Conservation (phyloP, 306 rosid species). For the Rosa rugosa region DNA sequence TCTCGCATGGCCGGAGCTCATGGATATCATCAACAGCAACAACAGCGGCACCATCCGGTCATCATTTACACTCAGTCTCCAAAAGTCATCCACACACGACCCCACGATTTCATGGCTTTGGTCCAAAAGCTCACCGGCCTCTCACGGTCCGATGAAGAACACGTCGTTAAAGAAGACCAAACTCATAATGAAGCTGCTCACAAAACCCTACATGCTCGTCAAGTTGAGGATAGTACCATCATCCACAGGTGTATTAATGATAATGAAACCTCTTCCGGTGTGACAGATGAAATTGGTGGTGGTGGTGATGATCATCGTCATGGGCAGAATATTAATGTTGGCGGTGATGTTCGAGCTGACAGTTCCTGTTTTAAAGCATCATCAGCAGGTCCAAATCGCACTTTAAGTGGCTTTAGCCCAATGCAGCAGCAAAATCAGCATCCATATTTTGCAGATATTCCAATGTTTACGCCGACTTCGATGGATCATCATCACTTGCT, state of each 20-base stretch:
- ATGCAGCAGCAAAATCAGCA: conserved; percentile 7
- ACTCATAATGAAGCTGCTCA: neutral
- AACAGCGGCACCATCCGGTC: conserved; percentile 50
- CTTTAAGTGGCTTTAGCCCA: conserved; percentile 1
- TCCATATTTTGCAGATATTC: conserved; percentile 43
- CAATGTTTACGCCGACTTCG: conserved; percentile 61
- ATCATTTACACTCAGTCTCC: conserved; percentile 84
- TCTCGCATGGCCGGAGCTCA: neutral
- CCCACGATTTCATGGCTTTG: conserved; percentile 77
- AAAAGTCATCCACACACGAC: conserved; percentile 64
- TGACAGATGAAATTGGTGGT: conserved; percentile 31
- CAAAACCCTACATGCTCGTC: neutral
- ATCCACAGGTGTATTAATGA: neutral
- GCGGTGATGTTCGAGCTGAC: neutral
- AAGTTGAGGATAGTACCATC: neutral
- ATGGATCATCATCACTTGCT: conserved; percentile 33
- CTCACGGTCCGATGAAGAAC: conserved; percentile 17
- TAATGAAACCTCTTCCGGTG: conserved; percentile 27
- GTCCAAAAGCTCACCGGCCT: conserved; percentile 87
- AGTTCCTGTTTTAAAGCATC: neutral
- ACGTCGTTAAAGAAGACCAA: neutral
- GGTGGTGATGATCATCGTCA: neutral
- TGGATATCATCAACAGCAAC: neutral
- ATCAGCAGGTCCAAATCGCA: neutral
- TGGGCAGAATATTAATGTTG: neutral